Evolutionary conservation across 441 rosid species (phyloP), one percentile per base, ranked within the genome.

Genomic region (Bocquillonia castaneifolia): DNA sequence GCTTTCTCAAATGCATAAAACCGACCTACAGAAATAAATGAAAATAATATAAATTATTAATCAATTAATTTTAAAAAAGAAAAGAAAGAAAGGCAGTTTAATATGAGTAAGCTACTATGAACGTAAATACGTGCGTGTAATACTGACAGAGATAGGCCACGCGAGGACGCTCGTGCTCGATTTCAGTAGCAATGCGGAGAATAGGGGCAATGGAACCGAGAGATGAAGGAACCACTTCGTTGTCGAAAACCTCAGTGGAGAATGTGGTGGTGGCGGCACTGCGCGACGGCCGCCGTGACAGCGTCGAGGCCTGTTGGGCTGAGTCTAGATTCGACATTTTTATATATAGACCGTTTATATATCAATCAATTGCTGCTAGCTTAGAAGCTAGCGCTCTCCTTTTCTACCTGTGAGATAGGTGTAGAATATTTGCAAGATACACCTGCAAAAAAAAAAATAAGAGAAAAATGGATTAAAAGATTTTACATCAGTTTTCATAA

Each of bases 231-330:
- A 92, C 99, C 39, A 92, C 96, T 77, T 88, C 94, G 6, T 87
- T 89, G 71, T 92, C 99, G 65, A 94, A 90, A 39, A 94, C 99
- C 85, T 94, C 99, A 15, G 89, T 86, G 7, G 98, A 88, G 76
- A 93, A 82, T 6, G 90, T 83, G 37, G 91, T 90, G 77, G 90
- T 88, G 68, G 92, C 86, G 10, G 95, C 97, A 69, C 97, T 84
- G 59, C 98, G 86, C 18, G 98, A 94, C 59, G 97, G 90, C 82
- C 98, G 86, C 84, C 97, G 82, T 72, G 80, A 67, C 52, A 89
- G 86, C 74, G 73, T 80, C 2, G 40, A 36, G 6, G 4, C 6
- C 70, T 84, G 86, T 32, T 80, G 82, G 66, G 86, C 84, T 4
- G 83, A 65, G 28, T 87, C 89, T 45, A 72, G 70, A 25, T 39